Base-by-base conservation (phyloP, 2,329 filamentous ascomycete genomes). In the Curvularia hawaiiensis region DNA sequence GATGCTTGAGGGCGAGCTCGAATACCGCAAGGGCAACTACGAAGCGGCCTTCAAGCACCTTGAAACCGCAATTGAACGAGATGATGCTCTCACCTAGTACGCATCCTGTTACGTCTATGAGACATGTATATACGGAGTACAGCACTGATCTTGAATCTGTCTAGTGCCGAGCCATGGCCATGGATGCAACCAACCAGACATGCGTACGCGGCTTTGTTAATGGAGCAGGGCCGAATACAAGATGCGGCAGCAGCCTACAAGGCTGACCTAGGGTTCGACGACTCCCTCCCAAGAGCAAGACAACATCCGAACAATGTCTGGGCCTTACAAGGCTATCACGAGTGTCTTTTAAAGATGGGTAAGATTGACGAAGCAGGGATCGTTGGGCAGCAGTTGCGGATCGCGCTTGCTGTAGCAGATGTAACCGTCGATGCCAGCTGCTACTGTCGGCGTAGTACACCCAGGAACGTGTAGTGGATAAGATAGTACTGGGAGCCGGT, bases 101-200 rank as follows among this genome's bases (percentile, higher is more conserved):
- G 46, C 28, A 8, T 49, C 11, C 14, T 26, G 46, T 12, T 26
- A 22, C 12, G 22, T 39, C 10, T 18, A 22, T 39, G 3, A 28
- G 46, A 49, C 33, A 14, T 28, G 22, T 28, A 3, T 28, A 28
- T 9, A 28, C 2, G 22, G 22, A 30, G 28, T 30, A 30, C 4
- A 28, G 30, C 12, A 28, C 46, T 49, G 46, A 49, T 18, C 18
- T n/a, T 26, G 46, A 33, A 14, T n/a, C 22, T 8, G 20, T n/a
- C 35, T 28, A 49, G 46, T 59, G 87, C 88, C 48, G 90, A 92
- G 70, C 90, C 90, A 0, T 91, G 89, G 89, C 88, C 87, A 0
- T 92, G 89, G 89, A 91, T 92, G 88, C 87, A 90, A 68, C 89
- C 89, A 0, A 84, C 85, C 0, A 80, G 88, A 3, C 89, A 92